Percentiles rank a stretch among this genome's conserved stretches.
phyloP scores from a whole-genome alignment of 306 rosid genomes.

The Malus fusca region DNA sequence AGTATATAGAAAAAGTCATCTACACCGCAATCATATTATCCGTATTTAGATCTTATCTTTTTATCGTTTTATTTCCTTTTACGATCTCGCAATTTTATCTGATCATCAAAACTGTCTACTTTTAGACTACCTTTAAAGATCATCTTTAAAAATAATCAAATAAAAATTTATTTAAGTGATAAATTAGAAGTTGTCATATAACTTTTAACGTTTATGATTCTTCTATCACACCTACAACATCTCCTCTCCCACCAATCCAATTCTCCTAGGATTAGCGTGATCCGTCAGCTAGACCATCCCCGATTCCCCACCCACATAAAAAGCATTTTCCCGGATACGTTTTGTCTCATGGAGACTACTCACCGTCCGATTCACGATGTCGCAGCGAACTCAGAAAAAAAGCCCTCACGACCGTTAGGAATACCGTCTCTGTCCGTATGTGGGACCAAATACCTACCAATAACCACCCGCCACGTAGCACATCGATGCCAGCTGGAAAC shows the following conservation, averaged over 20 bases:
- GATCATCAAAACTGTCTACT: too few species aligned
- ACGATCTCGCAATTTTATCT: too few species aligned
- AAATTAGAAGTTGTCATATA: too few species aligned
- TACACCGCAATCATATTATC: too few species aligned
- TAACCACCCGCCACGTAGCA: constrained; percentile 15
- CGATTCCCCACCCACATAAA: background rate
- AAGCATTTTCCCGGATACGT: background rate
- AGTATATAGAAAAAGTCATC: too few species aligned
- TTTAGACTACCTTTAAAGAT: too few species aligned
- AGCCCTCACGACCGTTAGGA: constrained; percentile 48
- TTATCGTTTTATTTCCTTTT: too few species aligned
- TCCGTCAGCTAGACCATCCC: background rate
- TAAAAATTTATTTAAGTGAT: too few species aligned
- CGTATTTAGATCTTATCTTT: too few species aligned
- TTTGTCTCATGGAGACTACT: background rate
- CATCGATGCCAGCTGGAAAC: constrained; percentile 21
- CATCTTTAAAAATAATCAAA: too few species aligned
- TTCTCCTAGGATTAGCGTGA: background rate
- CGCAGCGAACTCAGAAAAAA: background rate
- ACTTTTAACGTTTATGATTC: too few species aligned
- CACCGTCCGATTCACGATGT: constrained; percentile 12
- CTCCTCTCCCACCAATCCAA: background rate
- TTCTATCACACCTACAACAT: too few species aligned
- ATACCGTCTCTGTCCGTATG: constrained; percentile 18
- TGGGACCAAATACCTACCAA: constrained; percentile 18